Conservation (phyloP, 1,139 yeast species). For the Torulaspora globosa region DNA sequence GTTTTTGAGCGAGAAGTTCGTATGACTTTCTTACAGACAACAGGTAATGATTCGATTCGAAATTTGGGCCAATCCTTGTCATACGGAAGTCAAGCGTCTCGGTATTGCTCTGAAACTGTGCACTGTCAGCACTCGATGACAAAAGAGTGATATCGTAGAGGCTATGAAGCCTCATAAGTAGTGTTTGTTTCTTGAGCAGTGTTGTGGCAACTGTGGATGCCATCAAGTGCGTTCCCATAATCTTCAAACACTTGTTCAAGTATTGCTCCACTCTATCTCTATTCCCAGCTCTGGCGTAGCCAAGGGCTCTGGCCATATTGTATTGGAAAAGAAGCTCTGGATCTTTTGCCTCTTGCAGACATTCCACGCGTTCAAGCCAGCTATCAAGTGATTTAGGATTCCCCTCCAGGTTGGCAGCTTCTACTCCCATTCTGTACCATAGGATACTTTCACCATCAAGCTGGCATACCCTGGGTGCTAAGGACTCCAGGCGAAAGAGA, state of each 20-base stretch:
- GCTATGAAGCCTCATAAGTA: slow-evolving; percentile 65
- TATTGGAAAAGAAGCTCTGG: slow-evolving; percentile 57
- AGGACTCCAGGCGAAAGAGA: slow-evolving; percentile 35
- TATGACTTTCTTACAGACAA: slow-evolving; percentile 58
- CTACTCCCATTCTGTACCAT: slow-evolving; percentile 66
- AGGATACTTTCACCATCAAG: slow-evolving; percentile 41
- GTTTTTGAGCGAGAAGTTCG: slow-evolving; percentile 42
- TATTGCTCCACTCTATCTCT: slow-evolving; percentile 38
- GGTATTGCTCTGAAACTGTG: slow-evolving; percentile 26
- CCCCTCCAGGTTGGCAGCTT: slow-evolving; percentile 69
- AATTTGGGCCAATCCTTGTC: slow-evolving; percentile 55
- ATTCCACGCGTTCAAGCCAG: slow-evolving; percentile 53
- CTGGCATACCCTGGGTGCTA: slow-evolving; percentile 17
- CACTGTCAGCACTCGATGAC: slow-evolving; percentile 24
- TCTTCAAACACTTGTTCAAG: slow-evolving; percentile 49
- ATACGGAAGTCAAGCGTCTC: slow-evolving; percentile 41
- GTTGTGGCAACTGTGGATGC: slow-evolving; percentile 56
- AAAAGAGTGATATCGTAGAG: slow-evolving; percentile 53
- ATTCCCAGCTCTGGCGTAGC: slow-evolving; percentile 41
- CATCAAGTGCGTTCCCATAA: slow-evolving; percentile 60
- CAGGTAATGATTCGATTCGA: slow-evolving; percentile 58
- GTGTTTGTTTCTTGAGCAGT: slow-evolving; percentile 51
- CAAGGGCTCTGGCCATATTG: slow-evolving; percentile 60
- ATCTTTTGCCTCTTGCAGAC: slow-evolving; percentile 43
- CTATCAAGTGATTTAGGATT: slow-evolving; percentile 47